Conservation (phyloP, 192 early-diverging fungal genomes). For the Geosiphon pyriformis region DNA sequence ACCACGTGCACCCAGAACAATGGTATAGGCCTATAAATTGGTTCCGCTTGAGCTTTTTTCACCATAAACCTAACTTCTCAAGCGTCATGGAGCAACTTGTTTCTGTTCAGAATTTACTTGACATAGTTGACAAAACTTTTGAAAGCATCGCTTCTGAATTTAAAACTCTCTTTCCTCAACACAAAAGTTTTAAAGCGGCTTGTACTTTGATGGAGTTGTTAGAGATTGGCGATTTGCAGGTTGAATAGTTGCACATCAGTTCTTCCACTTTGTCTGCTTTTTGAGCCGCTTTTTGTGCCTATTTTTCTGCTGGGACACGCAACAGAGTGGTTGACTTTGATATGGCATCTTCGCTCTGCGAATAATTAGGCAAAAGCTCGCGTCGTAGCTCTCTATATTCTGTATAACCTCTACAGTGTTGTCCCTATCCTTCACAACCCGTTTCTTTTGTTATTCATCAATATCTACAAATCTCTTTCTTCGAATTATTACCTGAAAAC, state of each 20-base stretch:
- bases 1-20: too few relatives aligned
- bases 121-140: constrained; percentile 9
- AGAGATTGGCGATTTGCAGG: constrained; percentile 15
- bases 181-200: constrained; percentile 22
- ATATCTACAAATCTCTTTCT: constrained; percentile 14
- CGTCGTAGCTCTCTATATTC: constrained; percentile 19
- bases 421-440: constrained; percentile 21
- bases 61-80: too few relatives aligned
- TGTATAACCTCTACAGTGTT: constrained; percentile 18
- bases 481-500: constrained; percentile 15
- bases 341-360: background rate
- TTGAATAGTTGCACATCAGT: background rate
- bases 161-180: constrained; percentile 14
- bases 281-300: background rate
- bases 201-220: constrained; percentile 16
- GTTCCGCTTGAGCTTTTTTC: too few relatives aligned
- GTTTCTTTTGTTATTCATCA: constrained; percentile 19
- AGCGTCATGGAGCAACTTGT: constrained; percentile 9
- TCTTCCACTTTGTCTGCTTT: background rate
- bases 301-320: background rate
- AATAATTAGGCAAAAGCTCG: constrained; percentile 14
- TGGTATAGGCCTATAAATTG: too few relatives aligned
- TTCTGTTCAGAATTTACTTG: constrained; percentile 4
- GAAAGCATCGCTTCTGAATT: constrained; percentile 17
- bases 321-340: background rate